These are phyloP conservation scores for Yamadazyma philogaea DNA, from an alignment of 805 yeast species.

Conservation along the genomic window DNA sequence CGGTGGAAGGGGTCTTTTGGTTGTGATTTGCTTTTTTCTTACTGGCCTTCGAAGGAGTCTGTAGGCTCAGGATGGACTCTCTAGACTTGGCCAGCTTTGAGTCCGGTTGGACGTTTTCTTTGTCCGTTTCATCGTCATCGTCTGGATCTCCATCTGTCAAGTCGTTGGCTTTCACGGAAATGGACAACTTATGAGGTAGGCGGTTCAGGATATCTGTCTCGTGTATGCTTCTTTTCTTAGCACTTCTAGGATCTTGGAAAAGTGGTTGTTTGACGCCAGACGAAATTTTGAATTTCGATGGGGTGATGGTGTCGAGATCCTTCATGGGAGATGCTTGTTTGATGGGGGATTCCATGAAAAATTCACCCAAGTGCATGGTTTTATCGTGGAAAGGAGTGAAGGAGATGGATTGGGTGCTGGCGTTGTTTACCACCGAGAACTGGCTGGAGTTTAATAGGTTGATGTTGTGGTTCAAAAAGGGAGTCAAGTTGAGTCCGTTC, in stretches of 20 bases:
- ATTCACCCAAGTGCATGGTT: slow-evolving; percentile 39
- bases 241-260: slow-evolving; percentile 27
- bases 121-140: slow-evolving; percentile 18
- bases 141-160: slow-evolving; percentile 15
- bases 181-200: slow-evolving; percentile 29
- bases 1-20: slow-evolving; percentile 8
- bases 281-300: slow-evolving; percentile 32
- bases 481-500: slow-evolving; percentile 39
- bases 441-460: slow-evolving; percentile 21
- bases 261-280: slow-evolving; percentile 16
- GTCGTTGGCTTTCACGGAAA: slow-evolving; percentile 16
- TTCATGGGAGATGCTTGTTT: slow-evolving; percentile 30
- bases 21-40: slow-evolving; percentile 25
- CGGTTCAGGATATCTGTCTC: slow-evolving; percentile 39
- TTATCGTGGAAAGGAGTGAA: slow-evolving; percentile 45
- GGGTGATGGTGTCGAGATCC: slow-evolving; percentile 38
- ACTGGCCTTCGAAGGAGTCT: slow-evolving; percentile 32
- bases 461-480: slow-evolving; percentile 36
- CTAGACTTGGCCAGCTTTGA: slow-evolving; percentile 4
- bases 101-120: slow-evolving; percentile 5
- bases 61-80: slow-evolving; percentile 15
- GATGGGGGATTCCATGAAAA: slow-evolving; percentile 45
- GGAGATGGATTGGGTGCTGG: not conserved
- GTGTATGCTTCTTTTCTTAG: slow-evolving; percentile 34
- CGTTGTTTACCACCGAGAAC: not conserved